Evolutionary conservation across 2,329 filamentous ascomycete genomes (phyloP).

Genomic region (Furcasterigmium sp.): DNA sequence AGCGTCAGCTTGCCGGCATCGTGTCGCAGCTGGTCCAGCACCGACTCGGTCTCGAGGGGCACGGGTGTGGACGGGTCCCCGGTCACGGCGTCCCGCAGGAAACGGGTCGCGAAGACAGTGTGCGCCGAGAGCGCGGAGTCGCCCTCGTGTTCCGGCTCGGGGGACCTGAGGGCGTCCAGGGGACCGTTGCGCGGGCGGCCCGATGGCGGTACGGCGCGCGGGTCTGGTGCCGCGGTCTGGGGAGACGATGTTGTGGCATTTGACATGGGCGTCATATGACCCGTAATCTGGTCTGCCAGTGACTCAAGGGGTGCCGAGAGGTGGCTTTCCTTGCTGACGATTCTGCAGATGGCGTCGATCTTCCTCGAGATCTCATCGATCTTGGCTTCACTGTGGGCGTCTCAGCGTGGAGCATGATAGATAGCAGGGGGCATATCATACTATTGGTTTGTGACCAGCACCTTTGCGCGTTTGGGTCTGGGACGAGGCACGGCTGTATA

Average conservation of each 20-base stretch:
- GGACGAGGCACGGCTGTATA: constrained; percentile 3
- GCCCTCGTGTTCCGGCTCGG: constrained; percentile 13
- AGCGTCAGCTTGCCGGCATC: constrained; percentile 4
- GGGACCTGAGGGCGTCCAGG: background rate
- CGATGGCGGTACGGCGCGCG: too few species aligned
- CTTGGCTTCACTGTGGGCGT: constrained; percentile 1
- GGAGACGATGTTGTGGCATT: too few species aligned
- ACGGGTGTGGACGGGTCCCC: constrained; percentile 10
- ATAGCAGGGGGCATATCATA: constrained; percentile 1
- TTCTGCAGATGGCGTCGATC: constrained; percentile 1
- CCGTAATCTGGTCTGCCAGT: constrained; percentile 7
- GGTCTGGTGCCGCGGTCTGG: too few species aligned
- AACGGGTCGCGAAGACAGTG: constrained; percentile 15
- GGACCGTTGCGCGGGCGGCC: background rate
- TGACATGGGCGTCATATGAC: too few species aligned
- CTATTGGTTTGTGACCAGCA: constrained; percentile 5
- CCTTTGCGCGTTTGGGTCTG: constrained; percentile 1
- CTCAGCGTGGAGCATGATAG: background rate
- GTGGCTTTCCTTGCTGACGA: background rate
- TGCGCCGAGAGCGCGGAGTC: constrained; percentile 15
- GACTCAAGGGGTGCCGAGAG: background rate
- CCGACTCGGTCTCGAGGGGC: constrained; percentile 13
- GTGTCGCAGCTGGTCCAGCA: constrained; percentile 10
- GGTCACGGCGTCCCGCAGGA: constrained; percentile 12
- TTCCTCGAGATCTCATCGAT: constrained; percentile 6